These are phyloP conservation scores for Rhodotorula sp. DNA, from an alignment of 1,284 basidiomycete genomes.

Conservation along the genomic window DNA sequence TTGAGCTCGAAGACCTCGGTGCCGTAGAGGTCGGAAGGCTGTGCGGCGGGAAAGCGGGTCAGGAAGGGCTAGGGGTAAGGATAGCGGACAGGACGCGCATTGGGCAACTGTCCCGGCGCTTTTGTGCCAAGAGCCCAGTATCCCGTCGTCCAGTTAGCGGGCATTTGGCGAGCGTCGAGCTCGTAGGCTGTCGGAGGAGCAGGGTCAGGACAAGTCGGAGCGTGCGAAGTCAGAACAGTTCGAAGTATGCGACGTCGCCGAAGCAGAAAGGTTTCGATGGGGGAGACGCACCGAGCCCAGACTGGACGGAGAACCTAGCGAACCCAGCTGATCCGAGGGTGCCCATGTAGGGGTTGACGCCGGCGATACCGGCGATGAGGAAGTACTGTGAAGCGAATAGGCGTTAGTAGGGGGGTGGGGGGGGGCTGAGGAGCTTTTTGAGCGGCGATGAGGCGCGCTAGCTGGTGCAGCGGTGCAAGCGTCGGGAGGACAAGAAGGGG, in stretches of 20 bases:
- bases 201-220: too few relatives aligned
- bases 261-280: too few relatives aligned
- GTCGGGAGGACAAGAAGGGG: too few relatives aligned
- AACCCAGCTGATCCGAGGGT: conserved; percentile 55
- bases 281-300: conserved; percentile 41
- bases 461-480: too few relatives aligned
- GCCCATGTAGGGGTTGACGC: conserved; percentile 52
- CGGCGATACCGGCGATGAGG: conserved; percentile 55
- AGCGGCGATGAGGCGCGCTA: not conserved
- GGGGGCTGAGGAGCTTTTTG: not conserved
- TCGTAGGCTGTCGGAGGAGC: conserved; percentile 46
- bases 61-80: not conserved
- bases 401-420: not conserved
- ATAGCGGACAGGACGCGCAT: not conserved
- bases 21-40: conserved; percentile 50
- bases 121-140: conserved; percentile 45
- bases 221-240: too few relatives aligned
- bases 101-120: conserved; percentile 29
- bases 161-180: conserved; percentile 55
- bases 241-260: too few relatives aligned
- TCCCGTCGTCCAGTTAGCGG: conserved; percentile 53
- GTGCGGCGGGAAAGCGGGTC: not conserved
- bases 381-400: conserved; percentile 48
- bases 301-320: conserved; percentile 52
- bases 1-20: conserved; percentile 58